phyloP scores from a whole-genome alignment of 805 yeast genomes.

The Spathaspora arborariae region DNA sequence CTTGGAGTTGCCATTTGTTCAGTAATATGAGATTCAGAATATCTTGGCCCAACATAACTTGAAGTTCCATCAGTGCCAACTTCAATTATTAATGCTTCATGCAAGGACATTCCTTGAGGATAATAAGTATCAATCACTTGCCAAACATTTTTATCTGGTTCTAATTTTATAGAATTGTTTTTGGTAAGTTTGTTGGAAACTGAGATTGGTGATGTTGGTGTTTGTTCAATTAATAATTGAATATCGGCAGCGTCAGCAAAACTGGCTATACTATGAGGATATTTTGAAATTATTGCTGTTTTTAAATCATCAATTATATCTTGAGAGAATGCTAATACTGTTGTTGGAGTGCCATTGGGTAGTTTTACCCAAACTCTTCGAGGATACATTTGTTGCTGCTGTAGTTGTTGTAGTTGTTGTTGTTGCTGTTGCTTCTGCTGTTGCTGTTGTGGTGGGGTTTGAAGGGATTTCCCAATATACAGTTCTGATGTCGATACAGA shows the following conservation, averaged over 20 bases:
- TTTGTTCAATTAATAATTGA: neutral
- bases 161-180: constrained; percentile 24
- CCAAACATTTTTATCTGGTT: constrained; percentile 64
- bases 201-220: constrained; percentile 2
- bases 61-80: constrained; percentile 34
- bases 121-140: constrained; percentile 52
- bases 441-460: neutral
- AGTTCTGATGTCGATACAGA: neutral
- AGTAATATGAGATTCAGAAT: neutral
- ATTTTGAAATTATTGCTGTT: constrained; percentile 55
- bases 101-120: constrained; percentile 66
- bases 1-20: neutral
- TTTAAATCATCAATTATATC: constrained; percentile 86
- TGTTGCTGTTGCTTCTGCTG: constrained; percentile 1
- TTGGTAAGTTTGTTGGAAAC: constrained; percentile 4
- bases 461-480: too few species aligned
- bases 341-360: constrained; percentile 58
- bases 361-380: constrained; percentile 54
- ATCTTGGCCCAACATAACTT: neutral
- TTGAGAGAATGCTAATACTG: constrained; percentile 53
- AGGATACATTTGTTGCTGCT: constrained; percentile 1
- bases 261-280: constrained; percentile 62
- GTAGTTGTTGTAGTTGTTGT: constrained; percentile 2
- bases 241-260: constrained; percentile 69
- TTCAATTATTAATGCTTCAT: constrained; percentile 55